Percentiles rank a stretch among this genome's conserved stretches.
Conservation (phyloP, 129 eudicot species). For the Artemisia tridentata region DNA sequence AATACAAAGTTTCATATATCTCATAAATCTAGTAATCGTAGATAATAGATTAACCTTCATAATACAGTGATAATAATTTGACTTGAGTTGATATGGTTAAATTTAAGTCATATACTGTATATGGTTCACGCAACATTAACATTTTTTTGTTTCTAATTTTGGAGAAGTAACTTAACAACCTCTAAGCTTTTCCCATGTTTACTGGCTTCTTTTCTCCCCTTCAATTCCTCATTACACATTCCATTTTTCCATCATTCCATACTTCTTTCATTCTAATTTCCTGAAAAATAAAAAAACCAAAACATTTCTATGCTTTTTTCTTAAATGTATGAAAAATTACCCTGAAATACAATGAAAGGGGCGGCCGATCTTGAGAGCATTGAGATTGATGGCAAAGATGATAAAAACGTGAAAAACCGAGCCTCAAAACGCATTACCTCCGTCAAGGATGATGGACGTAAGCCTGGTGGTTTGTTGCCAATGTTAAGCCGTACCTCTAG, state of each 20-base stretch:
- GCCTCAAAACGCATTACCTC: conserved; percentile 23
- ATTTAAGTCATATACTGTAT: conserved; percentile 10
- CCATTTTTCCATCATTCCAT: conserved; percentile 25
- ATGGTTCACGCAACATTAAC: conserved; percentile 6
- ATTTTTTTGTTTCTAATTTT: conserved; percentile 23
- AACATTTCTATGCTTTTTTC: not conserved
- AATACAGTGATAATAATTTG: not conserved
- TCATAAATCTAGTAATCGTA: not conserved
- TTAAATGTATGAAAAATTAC: not conserved
- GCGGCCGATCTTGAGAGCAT: conserved; percentile 45
- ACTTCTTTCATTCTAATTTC: conserved; percentile 31
- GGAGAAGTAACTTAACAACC: conserved; percentile 39
- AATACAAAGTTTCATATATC: too few species aligned
- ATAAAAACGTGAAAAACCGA: conserved; percentile 13
- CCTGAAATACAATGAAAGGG: conserved; percentile 33
- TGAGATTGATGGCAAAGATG: conserved; percentile 42
- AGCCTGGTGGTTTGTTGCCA: conserved; percentile 28
- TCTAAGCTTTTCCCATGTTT: conserved; percentile 25
- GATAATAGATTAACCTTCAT: not conserved
- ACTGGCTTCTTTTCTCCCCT: conserved; percentile 35
- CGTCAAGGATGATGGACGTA: conserved; percentile 23
- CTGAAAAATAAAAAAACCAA: conserved; percentile 1
- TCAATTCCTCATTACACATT: conserved; percentile 22
- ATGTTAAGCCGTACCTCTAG: conserved; percentile 33
- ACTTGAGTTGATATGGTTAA: conserved; percentile 13